Percentiles rank a stretch among this genome's conserved stretches.
phyloP scores from a whole-genome alignment of 768 basidiomycete genomes.

The Russula ochroleuca region DNA sequence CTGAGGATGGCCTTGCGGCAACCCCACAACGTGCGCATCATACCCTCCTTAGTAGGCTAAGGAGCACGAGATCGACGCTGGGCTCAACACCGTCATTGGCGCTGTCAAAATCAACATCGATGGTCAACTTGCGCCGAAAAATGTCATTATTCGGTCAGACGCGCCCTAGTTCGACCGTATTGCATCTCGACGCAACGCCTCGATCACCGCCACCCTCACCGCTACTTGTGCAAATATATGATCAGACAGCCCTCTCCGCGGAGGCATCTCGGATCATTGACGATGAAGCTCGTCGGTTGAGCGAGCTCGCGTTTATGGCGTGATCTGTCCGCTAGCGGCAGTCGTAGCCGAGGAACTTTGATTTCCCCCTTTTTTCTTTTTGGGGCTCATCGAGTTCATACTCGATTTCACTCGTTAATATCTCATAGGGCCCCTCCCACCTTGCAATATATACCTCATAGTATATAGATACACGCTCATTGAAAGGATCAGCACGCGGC shows the following conservation, averaged over 20 bases:
- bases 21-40: neutral
- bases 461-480: neutral
- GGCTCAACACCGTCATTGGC: neutral
- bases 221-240: constrained; percentile 57
- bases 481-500: neutral
- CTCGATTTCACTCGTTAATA: neutral
- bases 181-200: neutral
- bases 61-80: constrained; percentile 9
- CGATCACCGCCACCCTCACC: constrained; percentile 36
- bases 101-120: constrained; percentile 9
- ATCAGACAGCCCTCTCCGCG: constrained; percentile 49
- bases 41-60: constrained; percentile 1
- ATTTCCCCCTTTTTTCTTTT: neutral
- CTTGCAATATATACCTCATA: neutral
- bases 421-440: neutral
- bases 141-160: constrained; percentile 1
- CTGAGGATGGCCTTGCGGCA: neutral
- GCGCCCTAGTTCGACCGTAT: neutral
- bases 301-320: constrained; percentile 62
- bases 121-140: constrained; percentile 17
- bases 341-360: neutral
- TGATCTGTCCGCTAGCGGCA: neutral
- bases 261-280: constrained; percentile 56
- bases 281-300: constrained; percentile 63
- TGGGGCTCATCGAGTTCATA: neutral